Conservation (phyloP, 2,329 filamentous ascomycete genomes). For the Moelleriella libera region DNA sequence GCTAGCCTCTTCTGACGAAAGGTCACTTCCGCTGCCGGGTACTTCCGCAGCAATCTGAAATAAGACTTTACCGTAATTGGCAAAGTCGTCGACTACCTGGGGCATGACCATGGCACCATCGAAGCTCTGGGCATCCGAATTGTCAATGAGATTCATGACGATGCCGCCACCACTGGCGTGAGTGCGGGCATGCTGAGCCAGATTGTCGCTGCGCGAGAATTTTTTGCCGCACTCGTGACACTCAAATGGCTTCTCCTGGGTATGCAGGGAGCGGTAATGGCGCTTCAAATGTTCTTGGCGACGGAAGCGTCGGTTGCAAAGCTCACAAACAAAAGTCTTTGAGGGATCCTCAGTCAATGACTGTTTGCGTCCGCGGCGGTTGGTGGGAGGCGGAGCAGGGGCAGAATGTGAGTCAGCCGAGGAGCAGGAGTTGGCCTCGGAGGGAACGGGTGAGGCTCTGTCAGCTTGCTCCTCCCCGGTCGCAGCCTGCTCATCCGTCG, state of each 20-base stretch:
- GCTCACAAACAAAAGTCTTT: slow-evolving; percentile 94
- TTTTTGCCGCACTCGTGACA: slow-evolving; percentile 98
- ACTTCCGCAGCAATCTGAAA: slow-evolving; percentile 69
- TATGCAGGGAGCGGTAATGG: slow-evolving; percentile 96
- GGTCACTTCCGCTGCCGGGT: slow-evolving; percentile 49
- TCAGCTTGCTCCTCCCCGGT: slow-evolving; percentile 20
- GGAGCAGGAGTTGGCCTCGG: slow-evolving; percentile 21
- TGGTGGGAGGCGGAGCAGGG: slow-evolving; percentile 45
- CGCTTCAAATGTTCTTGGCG: slow-evolving; percentile 98
- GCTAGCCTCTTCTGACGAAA: slow-evolving; percentile 37
- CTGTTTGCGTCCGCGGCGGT: slow-evolving; percentile 94
- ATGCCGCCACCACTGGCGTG: slow-evolving; percentile 73
- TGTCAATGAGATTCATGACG: slow-evolving; percentile 77
- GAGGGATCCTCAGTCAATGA: slow-evolving; percentile 93
- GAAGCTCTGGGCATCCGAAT: slow-evolving; percentile 38
- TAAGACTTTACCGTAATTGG: slow-evolving; percentile 59
- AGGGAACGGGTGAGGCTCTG: slow-evolving; percentile 20
- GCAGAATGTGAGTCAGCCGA: slow-evolving; percentile 30
- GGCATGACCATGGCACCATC: slow-evolving; percentile 28
- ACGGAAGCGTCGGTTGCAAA: slow-evolving; percentile 94
- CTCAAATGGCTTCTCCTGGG: slow-evolving; percentile 95
- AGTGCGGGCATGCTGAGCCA: slow-evolving; percentile 88
- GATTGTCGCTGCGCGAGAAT: slow-evolving; percentile 95
- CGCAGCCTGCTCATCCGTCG: slow-evolving; percentile 18
- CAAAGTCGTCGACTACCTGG: slow-evolving; percentile 44